These are phyloP conservation scores for Aspergillus wentii DNA, from an alignment of 495 filamentous ascomycete genomes.

Conservation along the genomic window DNA sequence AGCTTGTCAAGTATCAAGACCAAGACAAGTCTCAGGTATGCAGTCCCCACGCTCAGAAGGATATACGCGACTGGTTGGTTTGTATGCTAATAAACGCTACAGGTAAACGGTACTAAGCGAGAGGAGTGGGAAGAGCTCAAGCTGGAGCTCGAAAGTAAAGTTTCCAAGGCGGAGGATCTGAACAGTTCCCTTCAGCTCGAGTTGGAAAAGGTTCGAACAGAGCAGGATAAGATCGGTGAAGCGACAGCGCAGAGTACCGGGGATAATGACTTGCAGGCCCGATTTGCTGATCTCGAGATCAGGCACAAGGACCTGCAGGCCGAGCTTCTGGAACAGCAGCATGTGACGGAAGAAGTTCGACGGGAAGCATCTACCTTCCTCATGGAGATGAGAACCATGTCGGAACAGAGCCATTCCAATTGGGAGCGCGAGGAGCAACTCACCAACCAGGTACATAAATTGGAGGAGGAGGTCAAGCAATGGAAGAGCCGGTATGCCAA, in stretches of 20 bases:
- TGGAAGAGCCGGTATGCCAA: constrained; percentile 89
- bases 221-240: constrained; percentile 64
- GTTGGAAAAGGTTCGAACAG: constrained; percentile 63
- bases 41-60: neutral
- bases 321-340: constrained; percentile 67
- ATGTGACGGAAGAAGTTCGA: constrained; percentile 85
- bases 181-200: constrained; percentile 74
- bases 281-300: constrained; percentile 59
- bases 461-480: constrained; percentile 77
- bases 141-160: constrained; percentile 67
- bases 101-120: constrained; percentile 43
- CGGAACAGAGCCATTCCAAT: constrained; percentile 69
- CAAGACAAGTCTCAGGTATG: constrained; percentile 49
- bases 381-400: constrained; percentile 82
- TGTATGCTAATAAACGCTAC: neutral
- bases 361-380: constrained; percentile 80
- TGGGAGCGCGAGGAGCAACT: constrained; percentile 79
- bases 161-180: constrained; percentile 71
- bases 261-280: constrained; percentile 45
- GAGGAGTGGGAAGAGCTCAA: constrained; percentile 72
- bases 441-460: constrained; percentile 60
- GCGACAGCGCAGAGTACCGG: constrained; percentile 27
- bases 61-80: neutral
- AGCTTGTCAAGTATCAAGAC: constrained; percentile 41
- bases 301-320: constrained; percentile 69